These are phyloP conservation scores for Podaxis carcinomalis DNA, from an alignment of 768 basidiomycete species.

Conservation along the genomic window DNA sequence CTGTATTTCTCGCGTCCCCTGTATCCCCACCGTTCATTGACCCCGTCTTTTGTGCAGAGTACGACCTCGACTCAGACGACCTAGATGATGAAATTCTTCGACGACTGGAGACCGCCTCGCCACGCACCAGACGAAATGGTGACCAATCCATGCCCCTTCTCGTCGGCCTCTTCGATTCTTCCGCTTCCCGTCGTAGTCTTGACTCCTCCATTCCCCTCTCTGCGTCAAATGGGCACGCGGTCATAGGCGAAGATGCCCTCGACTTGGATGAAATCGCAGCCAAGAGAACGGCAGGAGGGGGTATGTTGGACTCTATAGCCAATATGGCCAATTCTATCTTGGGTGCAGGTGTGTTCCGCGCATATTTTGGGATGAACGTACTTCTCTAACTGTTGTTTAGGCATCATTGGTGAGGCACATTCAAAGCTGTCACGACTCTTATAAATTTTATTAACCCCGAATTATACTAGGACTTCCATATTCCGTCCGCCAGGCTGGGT, in stretches of 20 bases:
- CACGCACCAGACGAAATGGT: slow-evolving; percentile 29
- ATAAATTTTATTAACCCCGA: not conserved
- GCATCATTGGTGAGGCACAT: slow-evolving; percentile 61
- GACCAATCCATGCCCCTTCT: slow-evolving; percentile 73
- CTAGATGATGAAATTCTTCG: slow-evolving; percentile 48
- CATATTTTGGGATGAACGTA: slow-evolving; percentile 11
- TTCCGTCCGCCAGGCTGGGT: slow-evolving; percentile 91
- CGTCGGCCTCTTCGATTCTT: slow-evolving; percentile 69
- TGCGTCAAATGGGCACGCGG: slow-evolving; percentile 28
- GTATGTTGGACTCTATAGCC: slow-evolving; percentile 74
- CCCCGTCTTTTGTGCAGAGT: slow-evolving; percentile 45
- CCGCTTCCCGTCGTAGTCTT: slow-evolving; percentile 49
- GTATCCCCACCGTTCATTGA: slow-evolving; percentile 2
- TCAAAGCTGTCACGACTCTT: not conserved
- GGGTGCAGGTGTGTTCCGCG: slow-evolving; percentile 66
- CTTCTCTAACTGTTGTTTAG: slow-evolving; percentile 27
- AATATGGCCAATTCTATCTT: slow-evolving; percentile 97
- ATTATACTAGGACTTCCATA: slow-evolving; percentile 75
- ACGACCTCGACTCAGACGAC: slow-evolving; percentile 80
- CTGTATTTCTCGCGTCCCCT: not conserved
- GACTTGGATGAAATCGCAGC: slow-evolving; percentile 72
- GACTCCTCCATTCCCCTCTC: slow-evolving; percentile 53
- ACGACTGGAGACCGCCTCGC: slow-evolving; percentile 23
- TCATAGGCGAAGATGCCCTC: slow-evolving; percentile 34
- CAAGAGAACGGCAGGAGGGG: slow-evolving; percentile 65